Evolutionary conservation across 805 yeast genomes (phyloP), one percentile per base, ranked within the genome.

Genomic region (Metschnikowia henanensis): DNA sequence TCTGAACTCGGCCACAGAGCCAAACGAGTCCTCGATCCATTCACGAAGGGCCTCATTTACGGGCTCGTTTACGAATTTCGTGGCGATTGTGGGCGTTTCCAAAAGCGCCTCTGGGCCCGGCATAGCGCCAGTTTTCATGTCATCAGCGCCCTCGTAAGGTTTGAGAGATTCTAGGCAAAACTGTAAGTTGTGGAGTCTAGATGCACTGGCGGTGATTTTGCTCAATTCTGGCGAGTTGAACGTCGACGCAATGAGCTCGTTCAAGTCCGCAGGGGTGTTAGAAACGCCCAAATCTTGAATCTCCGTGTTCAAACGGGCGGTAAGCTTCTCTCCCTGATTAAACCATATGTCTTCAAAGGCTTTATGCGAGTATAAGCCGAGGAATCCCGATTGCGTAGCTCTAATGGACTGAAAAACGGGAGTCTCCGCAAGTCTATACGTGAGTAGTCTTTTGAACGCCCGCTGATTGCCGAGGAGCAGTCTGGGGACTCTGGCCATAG

Each of bases 1-100:
- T 53, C 85, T 76, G 60, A 94, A 83, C 60, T 89, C 95, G 13
- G 76, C 79, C 8, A 88, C 49, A 0, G 91, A 81, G 6, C 96
- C 96, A 65, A 90, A 90, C 2, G 84, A 77, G 32, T 72, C 67
- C 17, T 66, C 65, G 21, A 87, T 71, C 67, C 85, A 78, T 20
- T 67, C 61, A 18, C 61, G 59, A 37, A 81, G 64, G 13, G 60
- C 59, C 46, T 58, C 59, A 51, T 66, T 63, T 7, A 50, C 45
- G 6, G 73, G 73, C 35, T 53, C 66, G 39, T 71, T 70, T 15
- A 49, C 46, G 32, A 70, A 68, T 22, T 29, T 29, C n/a, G 53
- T 41, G 6, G 64, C 44, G 34, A 62, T 62, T 28, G 60, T 52
- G 3, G 85, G 84, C 6, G 77, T 71, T 39, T 68, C 59, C 25